Conservation (phyloP, 2,329 filamentous ascomycete species). For the Fusarium coicis region DNA sequence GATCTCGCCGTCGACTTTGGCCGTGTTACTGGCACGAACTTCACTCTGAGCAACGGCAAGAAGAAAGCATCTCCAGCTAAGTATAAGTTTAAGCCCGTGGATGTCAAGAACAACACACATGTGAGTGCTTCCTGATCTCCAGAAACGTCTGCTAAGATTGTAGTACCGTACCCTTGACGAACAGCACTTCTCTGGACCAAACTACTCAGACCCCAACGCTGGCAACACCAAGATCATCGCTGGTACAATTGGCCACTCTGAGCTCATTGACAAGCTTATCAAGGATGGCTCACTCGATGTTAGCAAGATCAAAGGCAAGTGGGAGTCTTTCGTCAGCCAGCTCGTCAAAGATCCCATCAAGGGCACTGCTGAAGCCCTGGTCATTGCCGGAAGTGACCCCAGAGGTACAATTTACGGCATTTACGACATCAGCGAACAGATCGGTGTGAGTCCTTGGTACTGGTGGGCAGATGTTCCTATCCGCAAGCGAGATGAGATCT, state of each 20-base stretch:
- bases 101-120: constrained; percentile 59
- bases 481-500: constrained; percentile 58
- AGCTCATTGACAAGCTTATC: constrained; percentile 57
- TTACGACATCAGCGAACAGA: constrained; percentile 70
- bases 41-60: constrained; percentile 65
- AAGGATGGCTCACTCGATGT: constrained; percentile 52
- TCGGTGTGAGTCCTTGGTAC: constrained; percentile 66
- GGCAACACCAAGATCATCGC: constrained; percentile 71
- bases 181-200: constrained; percentile 51
- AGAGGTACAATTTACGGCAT: constrained; percentile 70
- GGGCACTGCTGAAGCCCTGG: constrained; percentile 56
- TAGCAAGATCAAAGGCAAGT: constrained; percentile 67
- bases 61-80: constrained; percentile 48
- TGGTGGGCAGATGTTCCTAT: constrained; percentile 69
- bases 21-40: constrained; percentile 74
- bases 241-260: constrained; percentile 74
- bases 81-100: constrained; percentile 57
- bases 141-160: background rate
- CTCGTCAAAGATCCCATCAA: constrained; percentile 62
- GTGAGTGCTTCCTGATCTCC: constrained; percentile 44
- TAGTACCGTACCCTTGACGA: constrained; percentile 34
- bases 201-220: constrained; percentile 54
- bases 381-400: constrained; percentile 68
- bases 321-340: constrained; percentile 74
- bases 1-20: constrained; percentile 77